phyloP scores from a whole-genome alignment of 169 alveolate genomes.

The Plasmodium relictum region DNA sequence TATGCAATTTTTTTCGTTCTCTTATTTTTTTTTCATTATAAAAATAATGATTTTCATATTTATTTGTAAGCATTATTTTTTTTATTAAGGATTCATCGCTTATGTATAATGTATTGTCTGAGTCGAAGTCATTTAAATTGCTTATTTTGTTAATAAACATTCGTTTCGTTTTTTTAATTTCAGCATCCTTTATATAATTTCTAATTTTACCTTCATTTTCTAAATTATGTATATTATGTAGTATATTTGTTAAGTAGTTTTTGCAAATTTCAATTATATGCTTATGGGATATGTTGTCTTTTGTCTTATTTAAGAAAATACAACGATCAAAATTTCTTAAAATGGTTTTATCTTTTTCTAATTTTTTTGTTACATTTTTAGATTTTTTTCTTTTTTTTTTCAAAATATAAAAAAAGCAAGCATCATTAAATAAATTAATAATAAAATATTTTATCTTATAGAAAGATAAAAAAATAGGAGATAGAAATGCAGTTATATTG shows the following conservation, averaged over 20 bases:
- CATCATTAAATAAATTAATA: background rate
- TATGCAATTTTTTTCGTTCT: slow-evolving; percentile 6
- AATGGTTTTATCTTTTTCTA: slow-evolving; percentile 8
- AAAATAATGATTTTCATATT: background rate
- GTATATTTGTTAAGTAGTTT: slow-evolving; percentile 15
- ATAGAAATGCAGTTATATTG: slow-evolving; percentile 11
- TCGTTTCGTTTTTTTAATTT: slow-evolving; percentile 24
- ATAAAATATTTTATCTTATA: background rate
- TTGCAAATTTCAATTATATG: slow-evolving; percentile 56
- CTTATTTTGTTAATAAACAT: slow-evolving; percentile 16
- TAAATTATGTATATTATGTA: slow-evolving; percentile 19
- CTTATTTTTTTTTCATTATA: slow-evolving; percentile 3
- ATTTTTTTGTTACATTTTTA: background rate
- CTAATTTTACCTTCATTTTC: background rate
- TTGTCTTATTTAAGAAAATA: slow-evolving; percentile 11
- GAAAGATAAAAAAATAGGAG: slow-evolving; percentile 19
- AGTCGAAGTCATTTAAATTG: slow-evolving; percentile 26
- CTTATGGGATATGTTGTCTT: slow-evolving; percentile 10
- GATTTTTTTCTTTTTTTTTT: background rate
- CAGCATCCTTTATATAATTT: slow-evolving; percentile 7
- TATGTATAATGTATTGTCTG: slow-evolving; percentile 37
- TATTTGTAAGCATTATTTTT: slow-evolving; percentile 13
- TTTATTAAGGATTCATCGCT: slow-evolving; percentile 54
- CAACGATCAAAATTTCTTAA: slow-evolving; percentile 28
- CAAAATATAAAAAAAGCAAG: slow-evolving; percentile 12